Evolutionary conservation across 768 basidiomycete genomes (phyloP), one percentile per base, ranked within the genome.

Genomic region (Gloeostereum incarnatum): DNA sequence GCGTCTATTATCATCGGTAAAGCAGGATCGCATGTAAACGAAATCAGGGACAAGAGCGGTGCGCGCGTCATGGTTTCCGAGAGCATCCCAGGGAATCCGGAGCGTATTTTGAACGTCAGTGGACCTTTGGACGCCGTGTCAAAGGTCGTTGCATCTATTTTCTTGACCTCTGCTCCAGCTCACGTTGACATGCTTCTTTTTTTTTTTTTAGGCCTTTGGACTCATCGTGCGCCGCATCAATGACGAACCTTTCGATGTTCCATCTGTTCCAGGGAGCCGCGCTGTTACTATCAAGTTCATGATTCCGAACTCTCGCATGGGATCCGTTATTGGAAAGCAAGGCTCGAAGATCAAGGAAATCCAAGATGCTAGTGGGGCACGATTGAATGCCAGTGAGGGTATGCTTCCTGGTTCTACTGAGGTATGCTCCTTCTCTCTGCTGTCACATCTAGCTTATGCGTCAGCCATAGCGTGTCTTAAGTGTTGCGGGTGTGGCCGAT

Each of bases 341-440:
- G 96, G 96, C 22, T 82, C 83, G 25, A 99, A 99, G 61, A 99
- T 99, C 59, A 97, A 97, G 67, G 96, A 99, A 63, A 99, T 99
- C 47, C 96, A 99, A 56, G 96, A 99, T 52, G 96, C 96, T 19
- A 91, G 87, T 46, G 96, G 96, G 24, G 96, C 96, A 11, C 69
- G 92, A 45, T 65, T 99, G 49, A 98, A 98, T 54, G 96, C 96
- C 16, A 91, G 87, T 52, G 96, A 98, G 61, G 87, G 91, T 37
- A 96, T 98, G 93, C 73, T 99, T 21, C 94, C 96, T 2, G 96
- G 96, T 11, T 96, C 91, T n/a, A 98, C 94, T 16, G 96, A 99
- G 83, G 93, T 94, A 54, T 50, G 69, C 43, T 50, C 25, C 24
- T 31, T 25, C 26, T 11, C 38, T 42, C 33, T 36, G 31, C 48